These are phyloP conservation scores for Fraxinus angustifolia DNA, from an alignment of 305 asterid species.

Conservation along the genomic window DNA sequence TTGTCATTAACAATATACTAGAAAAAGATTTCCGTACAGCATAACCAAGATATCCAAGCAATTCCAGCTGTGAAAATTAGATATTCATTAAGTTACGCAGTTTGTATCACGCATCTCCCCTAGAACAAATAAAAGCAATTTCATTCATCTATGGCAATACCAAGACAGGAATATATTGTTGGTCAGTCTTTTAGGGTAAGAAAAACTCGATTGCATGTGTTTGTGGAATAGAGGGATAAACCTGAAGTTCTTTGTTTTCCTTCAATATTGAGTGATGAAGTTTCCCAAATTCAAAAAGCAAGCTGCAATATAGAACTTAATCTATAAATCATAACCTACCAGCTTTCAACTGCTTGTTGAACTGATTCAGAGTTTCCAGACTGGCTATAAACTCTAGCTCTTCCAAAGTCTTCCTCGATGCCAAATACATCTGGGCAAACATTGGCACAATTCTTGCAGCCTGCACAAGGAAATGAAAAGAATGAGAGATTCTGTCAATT, in stretches of 20 bases:
- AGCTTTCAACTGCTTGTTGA: conserved; percentile 91
- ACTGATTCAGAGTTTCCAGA: conserved; percentile 54
- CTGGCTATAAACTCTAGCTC: conserved; percentile 88
- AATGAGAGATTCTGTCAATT: conserved; percentile 9
- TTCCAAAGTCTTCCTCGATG: conserved; percentile 96
- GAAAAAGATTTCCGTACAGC: background rate
- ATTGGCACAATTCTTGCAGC: conserved; percentile 93
- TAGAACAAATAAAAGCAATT: background rate
- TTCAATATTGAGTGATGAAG: background rate
- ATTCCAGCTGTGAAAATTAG: background rate
- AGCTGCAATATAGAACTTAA: background rate
- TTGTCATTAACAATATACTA: background rate
- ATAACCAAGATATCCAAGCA: background rate
- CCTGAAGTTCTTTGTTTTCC: background rate
- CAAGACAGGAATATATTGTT: background rate
- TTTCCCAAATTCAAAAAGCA: conserved; percentile 5
- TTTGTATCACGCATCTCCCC: background rate
- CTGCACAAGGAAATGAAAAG: conserved; percentile 32
- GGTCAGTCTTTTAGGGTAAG: background rate
- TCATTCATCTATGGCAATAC: background rate
- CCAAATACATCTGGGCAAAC: conserved; percentile 69
- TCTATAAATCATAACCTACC: conserved; percentile 40
- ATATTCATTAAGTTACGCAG: background rate
- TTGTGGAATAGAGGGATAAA: background rate
- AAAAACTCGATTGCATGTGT: background rate